phyloP scores from a whole-genome alignment of 2,329 filamentous ascomycete genomes.

The Fusarium heterosporum region DNA sequence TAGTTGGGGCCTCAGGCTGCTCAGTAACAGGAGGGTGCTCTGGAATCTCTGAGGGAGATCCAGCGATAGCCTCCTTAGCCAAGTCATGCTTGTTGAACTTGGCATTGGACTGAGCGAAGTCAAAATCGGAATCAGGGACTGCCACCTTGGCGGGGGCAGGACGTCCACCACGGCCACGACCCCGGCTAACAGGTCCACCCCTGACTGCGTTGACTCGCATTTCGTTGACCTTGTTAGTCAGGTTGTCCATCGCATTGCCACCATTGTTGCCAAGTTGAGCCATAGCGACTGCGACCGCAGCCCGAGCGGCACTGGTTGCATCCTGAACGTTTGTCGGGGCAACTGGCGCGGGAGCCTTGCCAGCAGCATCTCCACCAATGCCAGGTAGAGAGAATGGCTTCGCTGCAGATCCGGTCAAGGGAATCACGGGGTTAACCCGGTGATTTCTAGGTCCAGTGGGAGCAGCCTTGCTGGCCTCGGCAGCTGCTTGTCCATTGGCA shows the following conservation, averaged over 20 bases:
- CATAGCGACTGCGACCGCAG: slow-evolving; percentile 84
- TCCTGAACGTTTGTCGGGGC: slow-evolving; percentile 64
- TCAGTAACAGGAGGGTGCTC: slow-evolving; percentile 54
- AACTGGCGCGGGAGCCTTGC: slow-evolving; percentile 54
- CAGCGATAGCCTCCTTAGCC: slow-evolving; percentile 87
- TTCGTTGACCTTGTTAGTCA: slow-evolving; percentile 80
- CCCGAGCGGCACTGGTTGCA: slow-evolving; percentile 79
- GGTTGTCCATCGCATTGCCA: slow-evolving; percentile 71
- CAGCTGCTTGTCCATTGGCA: slow-evolving; percentile 54
- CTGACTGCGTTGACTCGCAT: slow-evolving; percentile 72
- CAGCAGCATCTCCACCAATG: slow-evolving; percentile 48
- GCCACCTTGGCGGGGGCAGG: slow-evolving; percentile 75
- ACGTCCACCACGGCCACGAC: slow-evolving; percentile 62
- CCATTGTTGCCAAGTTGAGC: slow-evolving; percentile 69
- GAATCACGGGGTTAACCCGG: slow-evolving; percentile 74
- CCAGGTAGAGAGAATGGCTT: slow-evolving; percentile 55
- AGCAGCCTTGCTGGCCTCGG: slow-evolving; percentile 53
- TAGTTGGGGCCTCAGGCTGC: slow-evolving; percentile 52
- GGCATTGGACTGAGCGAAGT: slow-evolving; percentile 75
- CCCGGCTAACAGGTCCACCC: slow-evolving; percentile 62
- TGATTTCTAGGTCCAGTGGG: slow-evolving; percentile 63
- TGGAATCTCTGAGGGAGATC: slow-evolving; percentile 72
- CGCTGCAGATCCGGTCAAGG: slow-evolving; percentile 63
- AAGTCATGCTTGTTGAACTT: slow-evolving; percentile 66
- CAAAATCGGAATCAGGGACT: slow-evolving; percentile 90